Evolutionary conservation across 306 rosid genomes (phyloP), one percentile per base, ranked within the genome.

Genomic region (Styphnolobium japonicum): DNA sequence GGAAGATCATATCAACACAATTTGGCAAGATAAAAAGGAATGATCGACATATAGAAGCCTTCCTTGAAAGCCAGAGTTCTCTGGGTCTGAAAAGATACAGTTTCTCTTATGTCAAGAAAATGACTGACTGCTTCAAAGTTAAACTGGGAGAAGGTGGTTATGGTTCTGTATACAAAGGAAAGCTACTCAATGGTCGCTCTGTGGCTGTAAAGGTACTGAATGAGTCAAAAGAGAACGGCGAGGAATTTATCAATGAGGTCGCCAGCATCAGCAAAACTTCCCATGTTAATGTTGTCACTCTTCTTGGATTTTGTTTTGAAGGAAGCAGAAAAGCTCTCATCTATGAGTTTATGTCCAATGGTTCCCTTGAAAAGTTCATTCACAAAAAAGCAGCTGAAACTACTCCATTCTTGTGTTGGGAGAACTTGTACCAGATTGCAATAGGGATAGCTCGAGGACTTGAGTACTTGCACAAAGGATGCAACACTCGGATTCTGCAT

Each of bases 181-280:
- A 78, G 46, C 36, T 89, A 27, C 49, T 2, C 5, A 53, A 67
- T 31, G 82, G 84, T 18, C 11, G 37, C 43, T 25, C 3, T 8
- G 88, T 83, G 21, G 93, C 89, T 0, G 91, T 85, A 6, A 89
- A 85, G 78, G 0, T 87, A 2, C 67, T 85, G 7, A 81, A 83
- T 9, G 82, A 82, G 6, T 83, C 85, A 3, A 87, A 83, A 79
- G 88, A 69, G 8, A 67, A 65, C 10, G 91, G 89, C 2, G 84
- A 89, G 78, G 91, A 85, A n/a, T 87, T 89, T 40, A 56, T 87
- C 31, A 89, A 87, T 7, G 91, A 87, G 77, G 91, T 87, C 14
- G 90, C 92, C n/a, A 80, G 84, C 60, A 84, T 84, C 14, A 61
- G 87, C 76, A 84, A 80, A 84, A 84, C 87, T 51, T 84, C 84